Percentiles rank a stretch among this genome's conserved stretches.
These are phyloP conservation scores for Candida glaebosa DNA, from an alignment of 805 yeast species.

Conservation along the genomic window DNA sequence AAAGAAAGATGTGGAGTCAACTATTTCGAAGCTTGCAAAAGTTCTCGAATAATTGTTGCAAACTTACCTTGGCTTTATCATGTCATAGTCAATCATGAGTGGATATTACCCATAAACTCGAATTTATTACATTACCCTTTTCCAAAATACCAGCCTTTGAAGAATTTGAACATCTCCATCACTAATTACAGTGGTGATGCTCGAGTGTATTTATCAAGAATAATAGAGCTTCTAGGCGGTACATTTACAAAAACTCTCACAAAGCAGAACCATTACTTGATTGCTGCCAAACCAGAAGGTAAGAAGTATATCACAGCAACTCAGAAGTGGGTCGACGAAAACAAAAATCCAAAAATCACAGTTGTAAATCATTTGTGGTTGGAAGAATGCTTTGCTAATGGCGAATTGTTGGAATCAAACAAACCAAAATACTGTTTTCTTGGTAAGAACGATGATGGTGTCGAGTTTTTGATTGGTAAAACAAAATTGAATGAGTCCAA, in stretches of 20 bases:
- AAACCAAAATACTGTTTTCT: constrained; percentile 47
- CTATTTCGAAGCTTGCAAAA: constrained; percentile 44
- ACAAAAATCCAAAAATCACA: constrained; percentile 31
- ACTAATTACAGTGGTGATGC: constrained; percentile 88
- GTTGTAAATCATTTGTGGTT: constrained; percentile 84
- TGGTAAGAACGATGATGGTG: constrained; percentile 35
- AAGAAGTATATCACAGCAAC: constrained; percentile 71
- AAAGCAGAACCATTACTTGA: constrained; percentile 63
- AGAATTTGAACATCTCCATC: constrained; percentile 55
- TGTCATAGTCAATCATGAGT: constrained; percentile 52
- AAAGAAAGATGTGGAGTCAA: constrained; percentile 56
- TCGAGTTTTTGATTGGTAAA: constrained; percentile 51
- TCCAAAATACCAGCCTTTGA: constrained; percentile 44
- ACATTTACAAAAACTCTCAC: constrained; percentile 64
- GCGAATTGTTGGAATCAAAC: constrained; percentile 50
- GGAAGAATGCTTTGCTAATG: constrained; percentile 67
- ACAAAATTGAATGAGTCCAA: constrained; percentile 38
- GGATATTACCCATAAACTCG: constrained; percentile 51
- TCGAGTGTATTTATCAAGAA: constrained; percentile 61
- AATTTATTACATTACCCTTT: constrained; percentile 71
- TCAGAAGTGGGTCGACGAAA: constrained; percentile 49
- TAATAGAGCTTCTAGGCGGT: constrained; percentile 73
- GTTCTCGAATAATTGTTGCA: constrained; percentile 48
- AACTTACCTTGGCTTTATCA: constrained; percentile 74
- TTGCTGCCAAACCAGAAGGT: constrained; percentile 67